phyloP scores from a whole-genome alignment of 2,329 filamentous ascomycete genomes.

The Didymella exigua region DNA sequence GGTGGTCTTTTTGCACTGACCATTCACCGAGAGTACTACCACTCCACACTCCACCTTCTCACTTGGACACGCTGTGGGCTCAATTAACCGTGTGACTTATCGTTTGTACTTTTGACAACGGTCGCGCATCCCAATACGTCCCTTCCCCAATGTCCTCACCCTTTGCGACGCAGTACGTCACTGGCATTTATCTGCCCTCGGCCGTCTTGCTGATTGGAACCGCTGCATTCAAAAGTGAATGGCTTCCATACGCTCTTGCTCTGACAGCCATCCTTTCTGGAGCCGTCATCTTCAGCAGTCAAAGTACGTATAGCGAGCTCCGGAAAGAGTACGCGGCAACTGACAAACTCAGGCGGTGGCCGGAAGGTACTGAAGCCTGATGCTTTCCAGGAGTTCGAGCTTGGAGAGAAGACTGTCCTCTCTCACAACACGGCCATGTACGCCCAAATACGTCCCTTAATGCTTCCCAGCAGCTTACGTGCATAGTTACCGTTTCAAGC shows the following conservation, averaged over 20 bases:
- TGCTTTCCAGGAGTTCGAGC: conserved; percentile 87
- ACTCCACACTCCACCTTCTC: conserved; percentile 10
- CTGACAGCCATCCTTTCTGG: conserved; percentile 66
- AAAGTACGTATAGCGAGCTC: background rate
- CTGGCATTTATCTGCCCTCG: conserved; percentile 83
- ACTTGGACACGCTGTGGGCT: background rate
- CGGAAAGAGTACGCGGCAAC: background rate
- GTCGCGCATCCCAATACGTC: background rate
- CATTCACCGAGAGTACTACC: conserved; percentile 9
- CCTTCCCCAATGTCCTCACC: conserved; percentile 24
- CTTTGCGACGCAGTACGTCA: conserved; percentile 59
- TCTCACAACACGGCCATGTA: conserved; percentile 98
- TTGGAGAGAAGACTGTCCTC: conserved; percentile 92
- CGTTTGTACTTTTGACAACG: background rate
- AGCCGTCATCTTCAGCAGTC: conserved; percentile 10
- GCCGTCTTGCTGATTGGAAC: conserved; percentile 77
- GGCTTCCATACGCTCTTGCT: conserved; percentile 69
- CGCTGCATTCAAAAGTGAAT: conserved; percentile 76
- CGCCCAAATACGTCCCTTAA: conserved; percentile 35
- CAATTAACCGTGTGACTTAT: conserved; percentile 4
- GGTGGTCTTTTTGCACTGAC: conserved; percentile 9
- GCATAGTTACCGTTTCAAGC: conserved; percentile 83
- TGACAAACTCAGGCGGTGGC: conserved; percentile 61
- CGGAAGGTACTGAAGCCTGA: conserved; percentile 86
- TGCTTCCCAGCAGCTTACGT: conserved; percentile 6